Conservation (phyloP, 1,139 yeast species). For the Zygosaccharomyces sapae region DNA sequence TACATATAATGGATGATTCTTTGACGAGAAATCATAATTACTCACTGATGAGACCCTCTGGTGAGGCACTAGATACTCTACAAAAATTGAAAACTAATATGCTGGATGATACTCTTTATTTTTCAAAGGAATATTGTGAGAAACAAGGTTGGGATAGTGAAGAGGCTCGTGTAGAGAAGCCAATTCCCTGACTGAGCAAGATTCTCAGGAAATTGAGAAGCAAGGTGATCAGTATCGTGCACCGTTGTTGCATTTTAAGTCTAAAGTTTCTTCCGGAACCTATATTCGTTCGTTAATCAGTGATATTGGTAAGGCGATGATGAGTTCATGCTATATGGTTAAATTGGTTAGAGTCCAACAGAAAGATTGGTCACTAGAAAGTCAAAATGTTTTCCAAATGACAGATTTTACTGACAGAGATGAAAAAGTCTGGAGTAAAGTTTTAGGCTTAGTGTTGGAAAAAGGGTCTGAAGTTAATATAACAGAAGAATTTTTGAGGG, state of each 20-base stretch:
- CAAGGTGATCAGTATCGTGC: slow-evolving; percentile 40
- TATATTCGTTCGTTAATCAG: slow-evolving; percentile 86
- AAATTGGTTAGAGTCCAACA: slow-evolving; percentile 69
- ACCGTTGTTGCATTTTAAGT: slow-evolving; percentile 67
- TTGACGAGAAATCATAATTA: slow-evolving; percentile 56
- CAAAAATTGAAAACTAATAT: slow-evolving; percentile 51
- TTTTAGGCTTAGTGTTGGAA: slow-evolving; percentile 48
- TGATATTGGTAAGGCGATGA: slow-evolving; percentile 80
- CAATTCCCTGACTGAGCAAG: slow-evolving; percentile 35
- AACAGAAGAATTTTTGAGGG: slow-evolving; percentile 27
- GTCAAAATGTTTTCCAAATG: slow-evolving; percentile 60
- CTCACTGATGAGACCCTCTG: slow-evolving; percentile 43
- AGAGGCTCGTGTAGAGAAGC: slow-evolving; percentile 37
- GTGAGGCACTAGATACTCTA: slow-evolving; percentile 50
- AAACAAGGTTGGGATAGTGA: slow-evolving; percentile 38
- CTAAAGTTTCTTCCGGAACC: slow-evolving; percentile 91
- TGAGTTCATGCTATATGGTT: slow-evolving; percentile 86
- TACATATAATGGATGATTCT: slow-evolving; percentile 51
- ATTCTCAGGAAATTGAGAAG: slow-evolving; percentile 29
- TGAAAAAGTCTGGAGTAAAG: slow-evolving; percentile 61
- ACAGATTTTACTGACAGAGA: slow-evolving; percentile 58
- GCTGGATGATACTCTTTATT: slow-evolving; percentile 58
- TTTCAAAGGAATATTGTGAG: slow-evolving; percentile 52
- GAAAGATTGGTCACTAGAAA: slow-evolving; percentile 74
- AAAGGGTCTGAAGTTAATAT: slow-evolving; percentile 41